Conservation (phyloP, 2,329 filamentous ascomycete species). For the Aspergillus aculeatinus region DNA sequence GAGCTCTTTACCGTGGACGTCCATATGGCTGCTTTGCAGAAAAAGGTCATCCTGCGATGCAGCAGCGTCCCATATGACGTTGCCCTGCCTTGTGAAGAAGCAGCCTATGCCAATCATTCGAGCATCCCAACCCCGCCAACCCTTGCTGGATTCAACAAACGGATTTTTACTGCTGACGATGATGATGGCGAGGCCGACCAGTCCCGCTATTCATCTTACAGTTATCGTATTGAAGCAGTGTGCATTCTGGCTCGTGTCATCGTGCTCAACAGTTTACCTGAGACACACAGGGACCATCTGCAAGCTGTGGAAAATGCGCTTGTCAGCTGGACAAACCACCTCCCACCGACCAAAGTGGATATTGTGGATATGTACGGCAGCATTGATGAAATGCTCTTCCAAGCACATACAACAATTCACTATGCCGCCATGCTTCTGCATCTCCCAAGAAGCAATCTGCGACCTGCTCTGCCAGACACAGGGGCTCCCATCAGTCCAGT, state of each 20-base stretch:
- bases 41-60: conserved; percentile 56
- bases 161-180: conserved; percentile 54
- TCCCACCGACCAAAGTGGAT: conserved; percentile 68
- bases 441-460: conserved; percentile 71
- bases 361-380: conserved; percentile 67
- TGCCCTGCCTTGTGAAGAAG: conserved; percentile 75
- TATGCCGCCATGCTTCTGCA: conserved; percentile 68
- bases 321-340: conserved; percentile 73
- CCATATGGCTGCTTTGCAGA: conserved; percentile 69
- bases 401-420: conserved; percentile 39
- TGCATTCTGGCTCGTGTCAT: conserved; percentile 75
- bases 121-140: conserved; percentile 59
- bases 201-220: conserved; percentile 69
- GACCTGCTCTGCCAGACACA: conserved; percentile 24
- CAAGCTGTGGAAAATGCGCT: conserved; percentile 58
- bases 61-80: conserved; percentile 69
- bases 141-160: conserved; percentile 57
- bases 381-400: conserved; percentile 63
- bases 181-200: conserved; percentile 55
- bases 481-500: conserved; percentile 11
- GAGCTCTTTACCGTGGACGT: conserved; percentile 73
- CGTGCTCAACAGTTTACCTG: conserved; percentile 37
- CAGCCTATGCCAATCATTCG: conserved; percentile 51
- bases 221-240: conserved; percentile 77
- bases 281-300: conserved; percentile 52